Percentiles rank a stretch among this genome's conserved stretches.
Conservation (phyloP, 441 rosid species). For the Arabidopsis hybrid region DNA sequence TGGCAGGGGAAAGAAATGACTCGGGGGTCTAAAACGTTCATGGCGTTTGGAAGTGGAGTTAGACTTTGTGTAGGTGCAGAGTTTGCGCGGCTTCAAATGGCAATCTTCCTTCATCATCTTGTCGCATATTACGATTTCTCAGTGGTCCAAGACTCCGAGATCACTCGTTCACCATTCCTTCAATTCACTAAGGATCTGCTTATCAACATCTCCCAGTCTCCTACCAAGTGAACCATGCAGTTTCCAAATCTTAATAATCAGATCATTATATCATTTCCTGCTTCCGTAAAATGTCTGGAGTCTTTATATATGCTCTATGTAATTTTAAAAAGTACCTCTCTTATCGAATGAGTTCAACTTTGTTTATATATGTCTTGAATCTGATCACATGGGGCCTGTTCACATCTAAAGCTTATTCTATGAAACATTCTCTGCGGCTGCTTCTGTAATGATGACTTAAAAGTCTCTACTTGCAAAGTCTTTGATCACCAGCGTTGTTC, state of each 20-base stretch:
- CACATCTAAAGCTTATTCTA: no score
- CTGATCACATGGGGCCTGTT: no score
- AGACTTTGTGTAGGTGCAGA: slow-evolving; percentile 21
- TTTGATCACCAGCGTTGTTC: no score
- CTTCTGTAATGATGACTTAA: no score
- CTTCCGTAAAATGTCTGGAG: no score
- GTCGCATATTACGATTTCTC: slow-evolving; percentile 13
- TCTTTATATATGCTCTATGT: no score
- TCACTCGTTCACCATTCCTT: slow-evolving; percentile 10
- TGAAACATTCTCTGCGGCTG: no score
- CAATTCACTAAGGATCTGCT: background rate
- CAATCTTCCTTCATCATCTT: slow-evolving; percentile 13
- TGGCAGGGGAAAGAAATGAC: slow-evolving; percentile 5
- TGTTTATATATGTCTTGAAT: no score
- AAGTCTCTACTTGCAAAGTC: no score
- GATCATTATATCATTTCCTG: no score
- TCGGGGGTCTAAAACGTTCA: slow-evolving; percentile 10
- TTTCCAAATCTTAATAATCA: background rate
- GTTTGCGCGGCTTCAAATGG: slow-evolving; percentile 11
- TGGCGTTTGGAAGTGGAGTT: slow-evolving; percentile 19
- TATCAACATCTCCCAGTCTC: background rate
- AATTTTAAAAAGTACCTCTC: no score
- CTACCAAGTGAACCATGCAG: slow-evolving; percentile 15
- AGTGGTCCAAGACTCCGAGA: background rate
- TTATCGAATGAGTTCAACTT: no score